phyloP scores from a whole-genome alignment of 805 yeast species.

The Priceomyces fermenticarens region DNA sequence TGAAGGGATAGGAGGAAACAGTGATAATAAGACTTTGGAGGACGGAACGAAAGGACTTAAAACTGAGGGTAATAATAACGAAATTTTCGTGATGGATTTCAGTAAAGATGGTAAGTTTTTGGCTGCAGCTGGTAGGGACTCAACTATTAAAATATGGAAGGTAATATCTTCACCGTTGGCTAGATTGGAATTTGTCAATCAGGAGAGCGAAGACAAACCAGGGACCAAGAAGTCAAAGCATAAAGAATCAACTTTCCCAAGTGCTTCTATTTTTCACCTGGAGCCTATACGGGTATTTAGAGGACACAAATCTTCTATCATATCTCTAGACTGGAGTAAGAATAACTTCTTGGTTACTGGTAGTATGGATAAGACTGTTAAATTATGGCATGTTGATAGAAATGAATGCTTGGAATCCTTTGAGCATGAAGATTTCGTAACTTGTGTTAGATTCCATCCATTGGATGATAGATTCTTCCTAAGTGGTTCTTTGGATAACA shows the following conservation, averaged over 20 bases:
- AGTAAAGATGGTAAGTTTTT: constrained; percentile 76
- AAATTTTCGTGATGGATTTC: constrained; percentile 75
- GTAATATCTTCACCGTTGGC: constrained; percentile 73
- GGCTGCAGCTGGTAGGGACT: constrained; percentile 82
- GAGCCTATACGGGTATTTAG: constrained; percentile 56
- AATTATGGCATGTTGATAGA: constrained; percentile 81
- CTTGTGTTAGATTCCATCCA: constrained; percentile 78
- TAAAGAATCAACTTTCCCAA: constrained; percentile 23
- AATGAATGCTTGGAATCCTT: constrained; percentile 60
- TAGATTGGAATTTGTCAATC: constrained; percentile 44
- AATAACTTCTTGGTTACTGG: constrained; percentile 77
- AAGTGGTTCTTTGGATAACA: constrained; percentile 77
- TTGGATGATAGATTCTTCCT: constrained; percentile 82
- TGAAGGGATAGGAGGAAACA: not conserved
- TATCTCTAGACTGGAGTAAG: constrained; percentile 85
- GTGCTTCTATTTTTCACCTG: constrained; percentile 78
- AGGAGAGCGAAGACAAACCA: constrained; percentile 12
- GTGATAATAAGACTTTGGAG: not conserved
- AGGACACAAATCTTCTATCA: constrained; percentile 69
- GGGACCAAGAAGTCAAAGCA: constrained; percentile 7
- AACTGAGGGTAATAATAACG: constrained; percentile 24
- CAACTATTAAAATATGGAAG: constrained; percentile 69
- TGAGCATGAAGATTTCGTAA: constrained; percentile 76
- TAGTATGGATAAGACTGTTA: constrained; percentile 81
- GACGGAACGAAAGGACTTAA: not conserved